Evolutionary conservation across 495 filamentous ascomycete genomes (phyloP), one percentile per base, ranked within the genome.

Genomic region (Penicillium ucsense): DNA sequence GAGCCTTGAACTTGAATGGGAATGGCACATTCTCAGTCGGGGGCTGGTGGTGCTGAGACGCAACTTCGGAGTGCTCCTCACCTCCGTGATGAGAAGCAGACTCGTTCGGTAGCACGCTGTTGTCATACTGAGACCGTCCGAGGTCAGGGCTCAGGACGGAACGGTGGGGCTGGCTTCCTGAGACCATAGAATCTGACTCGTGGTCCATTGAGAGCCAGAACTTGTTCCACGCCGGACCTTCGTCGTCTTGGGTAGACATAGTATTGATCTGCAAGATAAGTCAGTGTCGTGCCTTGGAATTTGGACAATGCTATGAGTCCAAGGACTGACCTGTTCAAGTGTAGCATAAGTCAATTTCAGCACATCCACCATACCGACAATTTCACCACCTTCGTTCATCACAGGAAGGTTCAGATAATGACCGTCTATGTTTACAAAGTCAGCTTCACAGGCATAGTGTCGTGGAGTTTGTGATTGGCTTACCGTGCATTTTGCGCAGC

Each of bases 1-100:
- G 92, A 4, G 92, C 90, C 71, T 99, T 97, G 79, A 99, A 99
- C 65, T 99, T 99, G 81, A 99, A 97, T 28, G 90, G 79, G 70
- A 97, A 99, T 0, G 92, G 87, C 8, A 73, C 62, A 45, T 89
- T 86, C 59, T 84, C 81, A 0, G 76, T 68, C 6, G 71, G 54
- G 5, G 73, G 69, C 27, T 80, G 61, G 8, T 80, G 61, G 8
- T 73, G 55, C 27, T 76, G 74, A 3, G 75, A 72, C 1, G 75
- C 69, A 34, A 76, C 72, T 45, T 86, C 84, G 3, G 77, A 72
- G 31, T 83, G 88, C 28, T 83, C 86, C 12, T 94, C 88, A 6
- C 75, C 74, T 36, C 91, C 92, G 46, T 88, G 78, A 55, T 96
- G 94, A 31, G 94, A 97, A 35, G 92, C 92, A 27, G 91, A 96